These are phyloP conservation scores for Fomitopsis serialis DNA, from an alignment of 768 basidiomycete species.

Conservation along the genomic window DNA sequence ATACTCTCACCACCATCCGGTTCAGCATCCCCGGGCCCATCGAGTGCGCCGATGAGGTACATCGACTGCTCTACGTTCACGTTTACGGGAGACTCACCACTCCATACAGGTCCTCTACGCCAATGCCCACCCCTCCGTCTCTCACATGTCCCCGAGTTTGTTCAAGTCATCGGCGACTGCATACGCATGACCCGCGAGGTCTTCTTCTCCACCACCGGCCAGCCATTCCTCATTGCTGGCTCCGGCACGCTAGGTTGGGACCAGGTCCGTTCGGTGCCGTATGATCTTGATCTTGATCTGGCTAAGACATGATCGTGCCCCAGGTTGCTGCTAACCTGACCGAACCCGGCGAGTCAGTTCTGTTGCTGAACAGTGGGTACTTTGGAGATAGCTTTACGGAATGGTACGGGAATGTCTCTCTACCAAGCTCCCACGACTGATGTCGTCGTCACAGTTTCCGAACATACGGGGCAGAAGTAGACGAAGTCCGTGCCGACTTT, in stretches of 20 bases:
- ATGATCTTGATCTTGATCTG: neutral
- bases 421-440: neutral
- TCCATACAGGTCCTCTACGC: conserved; percentile 70
- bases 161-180: conserved; percentile 83
- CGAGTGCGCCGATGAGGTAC: conserved; percentile 55
- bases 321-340: conserved; percentile 85
- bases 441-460: conserved; percentile 50
- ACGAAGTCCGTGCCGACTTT: conserved; percentile 76
- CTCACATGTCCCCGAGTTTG: conserved; percentile 87
- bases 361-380: conserved; percentile 89
- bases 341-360: conserved; percentile 69
- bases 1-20: conserved; percentile 8
- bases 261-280: conserved; percentile 41
- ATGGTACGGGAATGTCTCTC: conserved; percentile 46
- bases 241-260: conserved; percentile 98
- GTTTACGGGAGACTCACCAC: neutral
- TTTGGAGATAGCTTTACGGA: conserved; percentile 90
- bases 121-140: conserved; percentile 89
- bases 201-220: conserved; percentile 69
- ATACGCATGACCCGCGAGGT: conserved; percentile 81
- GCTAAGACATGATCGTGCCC: neutral
- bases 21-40: conserved; percentile 48
- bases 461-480: conserved; percentile 85
- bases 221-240: conserved; percentile 92
- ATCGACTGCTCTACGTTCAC: no score